phyloP scores from a whole-genome alignment of 371 early-diverging fungal species.

The Saksenaea oblongispora region DNA sequence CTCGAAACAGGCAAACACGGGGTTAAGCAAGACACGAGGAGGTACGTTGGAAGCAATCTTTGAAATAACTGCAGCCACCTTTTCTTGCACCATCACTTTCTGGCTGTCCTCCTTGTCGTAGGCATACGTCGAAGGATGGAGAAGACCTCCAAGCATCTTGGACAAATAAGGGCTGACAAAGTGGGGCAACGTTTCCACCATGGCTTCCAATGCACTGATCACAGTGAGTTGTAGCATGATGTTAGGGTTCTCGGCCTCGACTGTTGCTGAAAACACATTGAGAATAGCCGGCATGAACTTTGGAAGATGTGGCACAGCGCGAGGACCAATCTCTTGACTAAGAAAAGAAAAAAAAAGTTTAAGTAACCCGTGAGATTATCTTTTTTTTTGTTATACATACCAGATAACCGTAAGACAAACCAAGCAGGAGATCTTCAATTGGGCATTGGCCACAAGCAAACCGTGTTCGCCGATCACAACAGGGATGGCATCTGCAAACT shows the following conservation, averaged over 20 bases:
- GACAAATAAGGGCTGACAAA: constrained; percentile 83
- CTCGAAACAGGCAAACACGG: constrained; percentile 67
- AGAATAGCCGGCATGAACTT: constrained; percentile 78
- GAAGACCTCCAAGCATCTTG: constrained; percentile 53
- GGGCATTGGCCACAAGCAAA: constrained; percentile 54
- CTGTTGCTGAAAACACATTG: constrained; percentile 33
- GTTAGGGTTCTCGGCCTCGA: constrained; percentile 35
- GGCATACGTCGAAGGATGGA: constrained; percentile 58
- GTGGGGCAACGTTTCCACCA: constrained; percentile 74
- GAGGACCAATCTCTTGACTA: constrained; percentile 75
- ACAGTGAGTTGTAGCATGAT: constrained; percentile 60
- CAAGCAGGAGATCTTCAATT: constrained; percentile 73
- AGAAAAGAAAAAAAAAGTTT: constrained; percentile 3
- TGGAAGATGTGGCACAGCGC: constrained; percentile 83
- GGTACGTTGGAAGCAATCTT: constrained; percentile 63
- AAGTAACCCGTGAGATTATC: background rate
- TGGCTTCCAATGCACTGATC: constrained; percentile 70
- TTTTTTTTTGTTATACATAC: constrained; percentile 11
- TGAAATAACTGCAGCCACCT: constrained; percentile 51
- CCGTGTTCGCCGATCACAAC: constrained; percentile 58
- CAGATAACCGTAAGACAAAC: constrained; percentile 73
- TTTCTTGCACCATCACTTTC: constrained; percentile 47
- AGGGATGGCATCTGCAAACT: constrained; percentile 63
- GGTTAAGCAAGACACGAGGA: constrained; percentile 70
- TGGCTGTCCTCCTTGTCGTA: constrained; percentile 43